phyloP scores from a whole-genome alignment of 768 basidiomycete species.

The Lentinula boryana region DNA sequence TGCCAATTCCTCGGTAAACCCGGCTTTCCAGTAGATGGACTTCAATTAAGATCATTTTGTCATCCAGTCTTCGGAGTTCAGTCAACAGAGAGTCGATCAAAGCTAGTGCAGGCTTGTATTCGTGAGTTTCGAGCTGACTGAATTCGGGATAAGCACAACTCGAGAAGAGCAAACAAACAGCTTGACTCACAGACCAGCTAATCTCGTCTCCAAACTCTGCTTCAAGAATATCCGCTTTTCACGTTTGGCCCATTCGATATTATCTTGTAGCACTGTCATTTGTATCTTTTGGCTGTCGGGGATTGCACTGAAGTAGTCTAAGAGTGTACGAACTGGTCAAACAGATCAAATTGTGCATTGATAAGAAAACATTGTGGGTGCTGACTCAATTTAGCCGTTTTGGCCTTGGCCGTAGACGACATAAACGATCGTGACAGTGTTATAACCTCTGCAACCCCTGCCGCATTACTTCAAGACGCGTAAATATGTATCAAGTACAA shows the following conservation, averaged over 20 bases:
- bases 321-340: slow-evolving; percentile 78
- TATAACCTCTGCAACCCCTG: slow-evolving; percentile 73
- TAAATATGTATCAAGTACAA: neutral
- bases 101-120: slow-evolving; percentile 72
- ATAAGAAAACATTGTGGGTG: neutral
- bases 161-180: slow-evolving; percentile 3
- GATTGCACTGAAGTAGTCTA: slow-evolving; percentile 81
- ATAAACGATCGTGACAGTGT: slow-evolving; percentile 61
- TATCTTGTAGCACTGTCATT: slow-evolving; percentile 82
- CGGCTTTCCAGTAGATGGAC: slow-evolving; percentile 92
- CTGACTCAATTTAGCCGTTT: slow-evolving; percentile 72
- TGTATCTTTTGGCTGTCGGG: slow-evolving; percentile 71
- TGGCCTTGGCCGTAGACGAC: slow-evolving; percentile 73
- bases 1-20: slow-evolving; percentile 85
- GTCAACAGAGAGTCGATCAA: slow-evolving; percentile 85
- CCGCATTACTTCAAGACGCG: slow-evolving; percentile 56
- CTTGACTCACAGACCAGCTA: slow-evolving; percentile 61
- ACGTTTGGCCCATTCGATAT: slow-evolving; percentile 85
- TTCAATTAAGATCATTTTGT: slow-evolving; percentile 97
- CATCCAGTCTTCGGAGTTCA: slow-evolving; percentile 90
- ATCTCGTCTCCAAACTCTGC: slow-evolving; percentile 86
- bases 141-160: slow-evolving; percentile 9
- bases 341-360: neutral
- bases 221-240: slow-evolving; percentile 96
- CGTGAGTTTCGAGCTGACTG: slow-evolving; percentile 69